Evolutionary conservation across 257 asterid species (phyloP), one percentile per base, ranked within the genome.

Genomic region (Solanum okadae): DNA sequence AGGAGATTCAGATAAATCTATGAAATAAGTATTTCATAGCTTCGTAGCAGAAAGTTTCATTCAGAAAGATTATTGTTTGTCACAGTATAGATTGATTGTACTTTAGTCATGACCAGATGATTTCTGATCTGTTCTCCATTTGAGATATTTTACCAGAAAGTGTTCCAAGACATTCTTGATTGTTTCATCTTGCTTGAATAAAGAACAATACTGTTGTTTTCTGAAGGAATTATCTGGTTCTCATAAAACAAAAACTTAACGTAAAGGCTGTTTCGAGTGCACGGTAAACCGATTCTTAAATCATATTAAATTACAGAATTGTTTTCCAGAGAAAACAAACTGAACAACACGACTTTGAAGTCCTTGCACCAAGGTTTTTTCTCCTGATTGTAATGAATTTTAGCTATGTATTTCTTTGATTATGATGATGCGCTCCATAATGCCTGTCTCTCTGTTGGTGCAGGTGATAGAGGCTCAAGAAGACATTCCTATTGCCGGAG

Each of bases 401-500:
- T 79, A 44, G 67, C 56, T 44, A 27, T 44, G 65, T 44, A 27
- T 79, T 79, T 44, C 65, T 44, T 79, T 44, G 40, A 79, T 79
- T 79, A 16, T 79, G 38, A 79, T 15, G 65, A 79, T 79, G 38
- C 6, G 40, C 85, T 16, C 20, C 25, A 3, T 9, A 18, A 16
- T 81, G 70, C 70, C 12, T 49, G 70, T 40, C 12, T 71, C 68
- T 90, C 88, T 40, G 65, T 86, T 76, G 84, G 87, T 96, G 93
- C 98, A 97, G 99, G 99, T 97, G 93, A 94, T 97, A 90, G 99
- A 96, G 90, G 99, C 98, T 68, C 99, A 97, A 89, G 99, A 94
- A 71, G 93, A 93, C 89, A 94, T 97, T 98, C 92, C 97, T 23
- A 89, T 94, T 88, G 94, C 88, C 88, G 99, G 98, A 88, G 98